These are phyloP conservation scores for Helenozyma rhizophorensis DNA, from an alignment of 805 yeast species.

Conservation along the genomic window DNA sequence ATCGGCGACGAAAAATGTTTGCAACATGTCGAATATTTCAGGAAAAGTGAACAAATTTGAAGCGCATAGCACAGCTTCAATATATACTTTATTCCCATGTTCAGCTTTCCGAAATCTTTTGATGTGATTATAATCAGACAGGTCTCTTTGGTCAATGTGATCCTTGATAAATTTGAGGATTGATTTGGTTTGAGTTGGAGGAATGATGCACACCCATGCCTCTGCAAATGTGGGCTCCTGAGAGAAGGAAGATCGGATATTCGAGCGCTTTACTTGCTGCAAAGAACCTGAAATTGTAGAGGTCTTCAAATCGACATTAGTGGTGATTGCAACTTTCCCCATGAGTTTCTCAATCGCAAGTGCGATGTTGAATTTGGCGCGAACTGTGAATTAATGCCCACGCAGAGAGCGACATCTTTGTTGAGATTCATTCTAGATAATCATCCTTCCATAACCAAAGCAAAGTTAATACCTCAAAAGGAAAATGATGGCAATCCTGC, in stretches of 20 bases:
- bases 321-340: slow-evolving; percentile 12
- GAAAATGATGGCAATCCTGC: too few relatives aligned
- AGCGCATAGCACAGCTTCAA: slow-evolving; percentile 48
- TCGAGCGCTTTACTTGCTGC: slow-evolving; percentile 38
- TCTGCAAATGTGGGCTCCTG: slow-evolving; percentile 24
- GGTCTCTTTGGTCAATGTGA: slow-evolving; percentile 24
- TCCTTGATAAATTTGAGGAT: slow-evolving; percentile 25
- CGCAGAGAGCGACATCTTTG: too few relatives aligned
- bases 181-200: slow-evolving; percentile 31
- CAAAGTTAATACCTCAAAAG: too few relatives aligned
- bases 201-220: slow-evolving; percentile 48
- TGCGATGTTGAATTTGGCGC: background rate
- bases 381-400: too few relatives aligned
- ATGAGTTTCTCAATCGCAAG: slow-evolving; percentile 1
- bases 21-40: slow-evolving; percentile 20
- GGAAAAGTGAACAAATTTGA: slow-evolving; percentile 22
- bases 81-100: slow-evolving; percentile 3
- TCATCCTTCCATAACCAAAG: too few relatives aligned
- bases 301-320: slow-evolving; percentile 41
- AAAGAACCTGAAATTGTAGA: slow-evolving; percentile 43
- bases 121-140: slow-evolving; percentile 35
- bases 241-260: slow-evolving; percentile 10
- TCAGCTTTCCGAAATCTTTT: slow-evolving; percentile 49
- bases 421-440: too few relatives aligned
- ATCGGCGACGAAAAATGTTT: slow-evolving; percentile 5